Percentiles rank a stretch among this genome's conserved stretches.
These are phyloP conservation scores for Polyplosphaeria fusca DNA, from an alignment of 495 filamentous ascomycete genomes.

Conservation along the genomic window DNA sequence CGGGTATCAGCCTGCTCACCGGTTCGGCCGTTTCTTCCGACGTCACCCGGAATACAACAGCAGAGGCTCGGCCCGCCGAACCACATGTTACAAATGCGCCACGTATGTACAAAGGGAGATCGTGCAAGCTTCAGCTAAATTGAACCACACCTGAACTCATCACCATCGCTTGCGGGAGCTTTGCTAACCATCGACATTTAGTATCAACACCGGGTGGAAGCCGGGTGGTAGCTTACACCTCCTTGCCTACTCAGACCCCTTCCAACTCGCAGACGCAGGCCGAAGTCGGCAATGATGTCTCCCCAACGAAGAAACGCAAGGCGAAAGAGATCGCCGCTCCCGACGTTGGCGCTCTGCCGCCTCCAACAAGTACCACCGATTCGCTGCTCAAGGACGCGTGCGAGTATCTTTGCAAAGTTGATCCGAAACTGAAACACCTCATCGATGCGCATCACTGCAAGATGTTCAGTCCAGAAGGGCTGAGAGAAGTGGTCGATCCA, in stretches of 20 bases:
- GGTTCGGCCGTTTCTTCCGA: too few species aligned
- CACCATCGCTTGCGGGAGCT: constrained; percentile 1
- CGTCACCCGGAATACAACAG: too few species aligned
- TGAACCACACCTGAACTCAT: too few species aligned
- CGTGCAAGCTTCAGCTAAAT: too few species aligned
- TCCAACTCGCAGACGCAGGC: constrained; percentile 27
- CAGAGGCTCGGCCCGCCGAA: background rate
- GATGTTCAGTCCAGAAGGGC: constrained; percentile 75
- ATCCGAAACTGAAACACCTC: constrained; percentile 67
- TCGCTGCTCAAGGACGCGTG: constrained; percentile 74
- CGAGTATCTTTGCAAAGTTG: constrained; percentile 71
- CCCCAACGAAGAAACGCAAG: constrained; percentile 53
- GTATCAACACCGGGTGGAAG: constrained; percentile 74
- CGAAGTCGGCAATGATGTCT: constrained; percentile 36
- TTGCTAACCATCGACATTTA: constrained; percentile 53
- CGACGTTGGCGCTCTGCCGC: constrained; percentile 37
- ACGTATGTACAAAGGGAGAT: too few species aligned
- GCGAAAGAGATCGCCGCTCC: constrained; percentile 9
- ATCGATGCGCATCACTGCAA: constrained; percentile 72
- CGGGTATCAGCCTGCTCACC: constrained; percentile 9
- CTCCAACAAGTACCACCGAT: constrained; percentile 60
- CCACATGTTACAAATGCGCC: background rate
- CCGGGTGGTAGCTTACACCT: constrained; percentile 55
- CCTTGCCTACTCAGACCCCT: constrained; percentile 20
- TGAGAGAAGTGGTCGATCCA: constrained; percentile 81